These are phyloP conservation scores for Sporobolomyces pararoseus DNA, from an alignment of 768 basidiomycete species.

Conservation along the genomic window DNA sequence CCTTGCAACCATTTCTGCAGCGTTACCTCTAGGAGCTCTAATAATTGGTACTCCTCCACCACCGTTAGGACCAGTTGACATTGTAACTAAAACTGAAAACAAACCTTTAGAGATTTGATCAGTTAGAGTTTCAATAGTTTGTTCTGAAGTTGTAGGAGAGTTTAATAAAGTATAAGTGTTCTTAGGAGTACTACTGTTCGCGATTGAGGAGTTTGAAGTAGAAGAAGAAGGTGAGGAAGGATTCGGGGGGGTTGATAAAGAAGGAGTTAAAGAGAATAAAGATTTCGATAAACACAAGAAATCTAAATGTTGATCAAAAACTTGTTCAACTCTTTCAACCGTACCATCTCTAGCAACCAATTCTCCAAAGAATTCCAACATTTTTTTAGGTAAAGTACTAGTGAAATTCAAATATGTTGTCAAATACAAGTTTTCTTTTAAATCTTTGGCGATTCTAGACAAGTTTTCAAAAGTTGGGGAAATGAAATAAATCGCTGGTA, in stretches of 20 bases:
- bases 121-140: slow-evolving; percentile 86
- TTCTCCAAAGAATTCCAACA: slow-evolving; percentile 89
- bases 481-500: slow-evolving; percentile 95
- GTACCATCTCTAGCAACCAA: slow-evolving; percentile 79
- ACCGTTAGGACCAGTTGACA: slow-evolving; percentile 43
- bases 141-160: slow-evolving; percentile 81
- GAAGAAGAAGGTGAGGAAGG: slow-evolving; percentile 13
- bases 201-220: slow-evolving; percentile 49
- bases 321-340: slow-evolving; percentile 74
- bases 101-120: slow-evolving; percentile 85
- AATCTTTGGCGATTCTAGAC: slow-evolving; percentile 73
- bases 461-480: slow-evolving; percentile 83
- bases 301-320: slow-evolving; percentile 93
- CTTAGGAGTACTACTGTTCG: slow-evolving; percentile 28
- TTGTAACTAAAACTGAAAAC: slow-evolving; percentile 83
- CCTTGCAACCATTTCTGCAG: slow-evolving; percentile 98
- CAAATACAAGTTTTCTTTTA: slow-evolving; percentile 83
- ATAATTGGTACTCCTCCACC: slow-evolving; percentile 85
- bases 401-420: slow-evolving; percentile 93
- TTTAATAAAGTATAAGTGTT: slow-evolving; percentile 87
- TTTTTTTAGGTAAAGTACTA: slow-evolving; percentile 76
- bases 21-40: slow-evolving; percentile 88
- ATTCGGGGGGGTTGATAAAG: slow-evolving; percentile 48
- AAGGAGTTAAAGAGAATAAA: slow-evolving; percentile 78
- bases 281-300: slow-evolving; percentile 90